These are phyloP conservation scores for Phaeomoniella chlamydospora DNA, from an alignment of 2,329 filamentous ascomycete species.

Conservation along the genomic window DNA sequence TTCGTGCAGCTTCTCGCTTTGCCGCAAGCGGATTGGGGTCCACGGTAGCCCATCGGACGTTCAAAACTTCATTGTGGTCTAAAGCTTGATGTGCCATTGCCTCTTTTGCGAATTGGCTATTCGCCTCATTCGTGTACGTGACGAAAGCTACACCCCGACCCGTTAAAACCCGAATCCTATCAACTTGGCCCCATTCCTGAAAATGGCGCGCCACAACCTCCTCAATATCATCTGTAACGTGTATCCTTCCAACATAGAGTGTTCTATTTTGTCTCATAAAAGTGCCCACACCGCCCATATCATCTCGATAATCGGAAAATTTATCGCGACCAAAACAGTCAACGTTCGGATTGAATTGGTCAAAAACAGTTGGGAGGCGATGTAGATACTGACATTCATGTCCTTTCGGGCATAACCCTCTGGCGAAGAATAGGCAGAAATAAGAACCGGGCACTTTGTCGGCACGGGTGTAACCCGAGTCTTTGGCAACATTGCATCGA, in stretches of 20 bases:
- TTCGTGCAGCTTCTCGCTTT: constrained; percentile 71
- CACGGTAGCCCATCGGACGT: constrained; percentile 92
- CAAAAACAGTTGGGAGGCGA: constrained; percentile 69
- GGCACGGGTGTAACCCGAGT: constrained; percentile 64
- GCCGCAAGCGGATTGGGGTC: constrained; percentile 94
- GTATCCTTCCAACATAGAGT: constrained; percentile 83
- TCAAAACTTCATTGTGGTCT: constrained; percentile 83
- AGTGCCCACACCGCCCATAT: constrained; percentile 92
- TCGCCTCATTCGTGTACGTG: constrained; percentile 82
- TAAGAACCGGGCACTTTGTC: constrained; percentile 67
- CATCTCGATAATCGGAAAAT: constrained; percentile 81
- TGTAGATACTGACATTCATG: constrained; percentile 92
- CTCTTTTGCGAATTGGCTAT: constrained; percentile 82
- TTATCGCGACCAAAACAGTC: constrained; percentile 95
- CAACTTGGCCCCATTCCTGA: constrained; percentile 88
- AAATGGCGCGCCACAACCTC: constrained; percentile 92
- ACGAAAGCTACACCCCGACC: constrained; percentile 85
- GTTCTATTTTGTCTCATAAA: constrained; percentile 93
- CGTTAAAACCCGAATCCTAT: constrained; percentile 77
- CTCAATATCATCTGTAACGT: constrained; percentile 93
- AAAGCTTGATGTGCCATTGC: constrained; percentile 91
- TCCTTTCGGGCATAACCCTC: constrained; percentile 70
- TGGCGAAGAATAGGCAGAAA: constrained; percentile 85
- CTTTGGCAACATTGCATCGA: constrained; percentile 73
- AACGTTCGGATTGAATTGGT: constrained; percentile 84